phyloP scores from a whole-genome alignment of 2,329 filamentous ascomycete species.

The Hypoxylon sp. region DNA sequence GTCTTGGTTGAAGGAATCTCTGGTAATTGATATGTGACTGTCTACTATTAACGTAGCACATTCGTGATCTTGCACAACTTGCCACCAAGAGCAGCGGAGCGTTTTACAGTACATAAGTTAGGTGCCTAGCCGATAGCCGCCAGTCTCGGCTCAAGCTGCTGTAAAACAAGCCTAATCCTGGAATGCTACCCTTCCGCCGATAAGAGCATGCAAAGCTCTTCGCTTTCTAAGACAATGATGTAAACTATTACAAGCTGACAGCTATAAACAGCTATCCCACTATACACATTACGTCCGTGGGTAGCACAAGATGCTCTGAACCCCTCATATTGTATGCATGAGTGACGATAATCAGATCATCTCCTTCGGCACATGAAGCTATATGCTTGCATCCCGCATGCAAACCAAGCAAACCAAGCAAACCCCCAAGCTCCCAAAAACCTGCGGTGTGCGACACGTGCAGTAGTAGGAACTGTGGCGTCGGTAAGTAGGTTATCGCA shows the following conservation, averaged over 20 bases:
- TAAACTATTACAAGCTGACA: slow-evolving; percentile 2
- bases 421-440: slow-evolving; percentile 12
- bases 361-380: slow-evolving; percentile 16
- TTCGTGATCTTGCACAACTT: slow-evolving; percentile 17
- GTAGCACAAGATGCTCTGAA: slow-evolving; percentile 8
- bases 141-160: slow-evolving; percentile 13
- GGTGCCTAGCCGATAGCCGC: slow-evolving; percentile 6
- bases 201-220: slow-evolving; percentile 17
- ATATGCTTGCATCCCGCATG: slow-evolving; percentile 12
- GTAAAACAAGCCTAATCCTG: slow-evolving; percentile 38
- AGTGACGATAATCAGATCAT: slow-evolving; percentile 43
- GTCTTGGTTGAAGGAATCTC: slow-evolving; percentile 27
- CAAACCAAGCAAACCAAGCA: neutral
- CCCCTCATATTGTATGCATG: slow-evolving; percentile 30
- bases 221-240: slow-evolving; percentile 2
- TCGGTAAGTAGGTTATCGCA: slow-evolving; percentile 8
- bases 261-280: neutral
- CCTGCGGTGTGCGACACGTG: slow-evolving; percentile 27
- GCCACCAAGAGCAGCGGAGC: slow-evolving; percentile 5
- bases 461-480: slow-evolving; percentile 17
- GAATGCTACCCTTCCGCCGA: slow-evolving; percentile 32
- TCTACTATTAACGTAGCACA: slow-evolving; percentile 2
- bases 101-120: slow-evolving; percentile 38
- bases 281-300: slow-evolving; percentile 9
- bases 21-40: slow-evolving; percentile 16